Evolutionary conservation across 768 basidiomycete genomes (phyloP).

Genomic region (Lactarius deliciosus): DNA sequence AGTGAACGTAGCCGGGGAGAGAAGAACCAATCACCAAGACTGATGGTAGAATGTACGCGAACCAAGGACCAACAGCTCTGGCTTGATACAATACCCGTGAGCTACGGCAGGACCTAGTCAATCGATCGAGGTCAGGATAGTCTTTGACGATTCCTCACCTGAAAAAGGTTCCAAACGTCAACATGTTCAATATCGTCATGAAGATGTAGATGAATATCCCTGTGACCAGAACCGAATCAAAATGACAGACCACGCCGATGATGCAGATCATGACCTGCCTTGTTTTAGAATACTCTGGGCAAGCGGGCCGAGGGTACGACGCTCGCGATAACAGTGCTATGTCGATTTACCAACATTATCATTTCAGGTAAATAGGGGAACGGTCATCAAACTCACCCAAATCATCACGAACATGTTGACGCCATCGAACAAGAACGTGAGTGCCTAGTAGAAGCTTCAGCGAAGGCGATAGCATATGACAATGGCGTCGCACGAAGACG

Average conservation of each 20-base stretch:
- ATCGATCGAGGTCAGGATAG: too few relatives aligned
- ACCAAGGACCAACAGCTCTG: conserved; percentile 15
- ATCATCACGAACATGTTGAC: conserved; percentile 21
- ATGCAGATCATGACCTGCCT: conserved; percentile 14
- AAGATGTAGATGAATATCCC: conserved; percentile 25
- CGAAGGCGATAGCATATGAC: neutral
- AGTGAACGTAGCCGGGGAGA: neutral
- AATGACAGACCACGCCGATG: neutral
- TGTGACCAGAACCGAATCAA: neutral
- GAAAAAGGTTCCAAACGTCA: conserved; percentile 28
- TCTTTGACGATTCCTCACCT: conserved; percentile 5
- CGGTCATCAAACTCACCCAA: neutral
- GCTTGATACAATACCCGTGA: too few relatives aligned
- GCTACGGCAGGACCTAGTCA: neutral
- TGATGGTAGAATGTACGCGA: conserved; percentile 25
- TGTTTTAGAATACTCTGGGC: conserved; percentile 26
- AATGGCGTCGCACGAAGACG: conserved; percentile 13
- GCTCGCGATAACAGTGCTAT: conserved; percentile 24
- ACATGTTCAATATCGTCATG: conserved; percentile 25
- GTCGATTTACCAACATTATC: neutral
- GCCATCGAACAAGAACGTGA: conserved; percentile 17
- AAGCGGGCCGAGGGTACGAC: conserved; percentile 15
- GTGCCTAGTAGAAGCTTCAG: conserved; percentile 5
- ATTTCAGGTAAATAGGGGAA: neutral
- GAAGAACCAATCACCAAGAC: conserved; percentile 18